Conservation (phyloP, 2,329 filamentous ascomycete species). For the Colletotrichum sojae region DNA sequence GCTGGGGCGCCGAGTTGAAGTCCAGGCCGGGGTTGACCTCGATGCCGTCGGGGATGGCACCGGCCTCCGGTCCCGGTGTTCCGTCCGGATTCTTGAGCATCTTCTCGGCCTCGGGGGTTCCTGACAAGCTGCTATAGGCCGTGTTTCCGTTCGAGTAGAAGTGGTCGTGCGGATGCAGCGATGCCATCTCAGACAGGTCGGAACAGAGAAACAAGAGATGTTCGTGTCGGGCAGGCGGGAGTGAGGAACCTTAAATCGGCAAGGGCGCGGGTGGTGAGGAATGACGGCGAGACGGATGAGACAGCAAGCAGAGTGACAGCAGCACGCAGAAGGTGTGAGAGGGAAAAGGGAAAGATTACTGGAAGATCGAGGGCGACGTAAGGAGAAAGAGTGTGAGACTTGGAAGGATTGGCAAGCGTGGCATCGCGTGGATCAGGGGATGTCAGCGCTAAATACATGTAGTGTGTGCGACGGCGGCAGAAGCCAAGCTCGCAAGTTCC, state of each 20-base stretch:
- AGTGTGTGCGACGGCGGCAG: not conserved
- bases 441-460: constrained; percentile 11
- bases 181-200: constrained; percentile 10
- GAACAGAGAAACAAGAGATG: not conserved
- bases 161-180: constrained; percentile 28
- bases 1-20: constrained; percentile 31
- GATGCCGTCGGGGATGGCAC: constrained; percentile 31
- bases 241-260: constrained; percentile 3
- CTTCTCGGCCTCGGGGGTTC: constrained; percentile 33
- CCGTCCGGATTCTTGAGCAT: constrained; percentile 35
- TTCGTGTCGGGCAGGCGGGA: not conserved
- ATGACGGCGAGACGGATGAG: not conserved
- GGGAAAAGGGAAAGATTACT: not conserved
- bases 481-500: not conserved
- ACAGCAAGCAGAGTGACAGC: not conserved
- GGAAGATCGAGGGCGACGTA: not conserved
- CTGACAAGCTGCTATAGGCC: constrained; percentile 11
- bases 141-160: constrained; percentile 20
- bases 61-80: constrained; percentile 16
- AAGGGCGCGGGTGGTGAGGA: not conserved
- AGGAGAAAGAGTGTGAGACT: not conserved
- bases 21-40: constrained; percentile 22
- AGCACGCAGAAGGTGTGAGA: not conserved
- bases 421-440: constrained; percentile 26
- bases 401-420: constrained; percentile 5